Percentiles rank a stretch among this genome's conserved stretches.
These are phyloP conservation scores for Simplicillium aogashimaense DNA, from an alignment of 2,329 filamentous ascomycete species.

Conservation along the genomic window DNA sequence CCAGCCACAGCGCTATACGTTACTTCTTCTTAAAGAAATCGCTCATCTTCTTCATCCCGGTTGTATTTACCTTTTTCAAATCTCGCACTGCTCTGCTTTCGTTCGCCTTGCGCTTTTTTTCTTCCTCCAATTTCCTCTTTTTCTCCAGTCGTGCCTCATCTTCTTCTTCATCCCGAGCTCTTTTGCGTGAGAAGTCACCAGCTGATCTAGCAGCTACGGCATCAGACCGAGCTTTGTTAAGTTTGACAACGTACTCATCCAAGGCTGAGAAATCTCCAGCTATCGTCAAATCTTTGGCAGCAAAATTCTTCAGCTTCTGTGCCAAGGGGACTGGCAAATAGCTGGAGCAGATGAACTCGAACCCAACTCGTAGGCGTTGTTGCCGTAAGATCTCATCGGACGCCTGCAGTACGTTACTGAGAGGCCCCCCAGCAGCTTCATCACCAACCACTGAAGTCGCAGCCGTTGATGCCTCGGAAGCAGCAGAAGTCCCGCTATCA, in stretches of 20 bases:
- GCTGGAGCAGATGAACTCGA: conserved; percentile 52
- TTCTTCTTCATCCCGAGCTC: conserved; percentile 56
- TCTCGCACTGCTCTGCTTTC: conserved; percentile 70
- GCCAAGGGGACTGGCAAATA: conserved; percentile 45
- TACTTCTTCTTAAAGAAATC: conserved; percentile 75
- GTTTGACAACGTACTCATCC: conserved; percentile 55
- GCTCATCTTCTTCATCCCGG: conserved; percentile 95
- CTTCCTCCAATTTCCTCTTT: conserved; percentile 77
- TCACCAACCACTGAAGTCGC: conserved; percentile 32
- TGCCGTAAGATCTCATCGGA: conserved; percentile 42
- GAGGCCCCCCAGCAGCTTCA: conserved; percentile 17
- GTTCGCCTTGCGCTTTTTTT: conserved; percentile 69
- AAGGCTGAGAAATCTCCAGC: conserved; percentile 59
- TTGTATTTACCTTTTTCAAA: conserved; percentile 81
- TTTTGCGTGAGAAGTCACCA: conserved; percentile 63
- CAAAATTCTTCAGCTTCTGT: conserved; percentile 26
- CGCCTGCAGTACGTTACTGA: conserved; percentile 33
- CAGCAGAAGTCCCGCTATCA: conserved; percentile 21
- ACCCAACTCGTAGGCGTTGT: conserved; percentile 53
- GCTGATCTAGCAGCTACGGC: conserved; percentile 58
- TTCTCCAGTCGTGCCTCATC: conserved; percentile 61
- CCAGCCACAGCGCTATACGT: conserved; percentile 3
- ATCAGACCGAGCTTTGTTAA: conserved; percentile 61
- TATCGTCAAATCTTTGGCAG: conserved; percentile 23
- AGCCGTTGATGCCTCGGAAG: conserved; percentile 32